phyloP scores from a whole-genome alignment of 2,329 filamentous ascomycete species.

The Dendrostoma leiphaemia region DNA sequence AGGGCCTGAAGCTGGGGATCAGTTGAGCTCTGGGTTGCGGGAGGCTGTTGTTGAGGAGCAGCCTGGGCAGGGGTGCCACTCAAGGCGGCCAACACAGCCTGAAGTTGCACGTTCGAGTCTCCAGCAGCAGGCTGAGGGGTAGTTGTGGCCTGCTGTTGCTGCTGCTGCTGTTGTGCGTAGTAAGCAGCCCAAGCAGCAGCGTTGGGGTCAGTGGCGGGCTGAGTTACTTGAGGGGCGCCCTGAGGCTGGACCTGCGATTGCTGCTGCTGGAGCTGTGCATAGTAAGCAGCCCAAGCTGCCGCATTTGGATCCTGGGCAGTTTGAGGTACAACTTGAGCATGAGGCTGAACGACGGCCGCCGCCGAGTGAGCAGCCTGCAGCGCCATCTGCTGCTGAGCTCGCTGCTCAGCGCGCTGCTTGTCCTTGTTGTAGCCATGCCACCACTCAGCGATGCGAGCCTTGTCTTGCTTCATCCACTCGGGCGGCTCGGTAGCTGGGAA shows the following conservation, averaged over 20 bases:
- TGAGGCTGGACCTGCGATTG: slow-evolving; percentile 18
- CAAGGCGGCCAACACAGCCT: slow-evolving; percentile 26
- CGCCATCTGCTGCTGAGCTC: slow-evolving; percentile 18
- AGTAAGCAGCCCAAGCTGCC: slow-evolving; percentile 38
- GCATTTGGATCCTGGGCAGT: slow-evolving; percentile 26
- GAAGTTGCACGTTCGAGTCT: slow-evolving; percentile 24
- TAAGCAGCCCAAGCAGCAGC: slow-evolving; percentile 14
- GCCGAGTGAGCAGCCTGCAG: slow-evolving; percentile 5
- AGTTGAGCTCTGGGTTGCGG: slow-evolving; percentile 9
- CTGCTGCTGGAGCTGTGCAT: slow-evolving; percentile 33
- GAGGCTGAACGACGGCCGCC: slow-evolving; percentile 1
- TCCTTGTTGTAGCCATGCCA: slow-evolving; percentile 44
- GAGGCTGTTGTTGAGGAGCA: slow-evolving; percentile 20
- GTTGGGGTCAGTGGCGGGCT: slow-evolving; percentile 20
- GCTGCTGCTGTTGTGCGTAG: slow-evolving; percentile 26
- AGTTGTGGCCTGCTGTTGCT: slow-evolving; percentile 16
- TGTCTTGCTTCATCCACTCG: slow-evolving; percentile 47
- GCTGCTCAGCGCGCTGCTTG: slow-evolving; percentile 22
- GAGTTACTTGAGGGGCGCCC: slow-evolving; percentile 14
- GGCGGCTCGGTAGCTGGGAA: slow-evolving; percentile 52
- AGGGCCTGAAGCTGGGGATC: slow-evolving; percentile 43
- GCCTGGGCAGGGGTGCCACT: slow-evolving; percentile 23
- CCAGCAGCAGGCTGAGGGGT: slow-evolving; percentile 21
- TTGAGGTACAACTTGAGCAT: slow-evolving; percentile 10
- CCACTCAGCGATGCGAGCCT: slow-evolving; percentile 51